phyloP scores from a whole-genome alignment of 2,329 filamentous ascomycete species.

The Aspergillus brasiliensis region DNA sequence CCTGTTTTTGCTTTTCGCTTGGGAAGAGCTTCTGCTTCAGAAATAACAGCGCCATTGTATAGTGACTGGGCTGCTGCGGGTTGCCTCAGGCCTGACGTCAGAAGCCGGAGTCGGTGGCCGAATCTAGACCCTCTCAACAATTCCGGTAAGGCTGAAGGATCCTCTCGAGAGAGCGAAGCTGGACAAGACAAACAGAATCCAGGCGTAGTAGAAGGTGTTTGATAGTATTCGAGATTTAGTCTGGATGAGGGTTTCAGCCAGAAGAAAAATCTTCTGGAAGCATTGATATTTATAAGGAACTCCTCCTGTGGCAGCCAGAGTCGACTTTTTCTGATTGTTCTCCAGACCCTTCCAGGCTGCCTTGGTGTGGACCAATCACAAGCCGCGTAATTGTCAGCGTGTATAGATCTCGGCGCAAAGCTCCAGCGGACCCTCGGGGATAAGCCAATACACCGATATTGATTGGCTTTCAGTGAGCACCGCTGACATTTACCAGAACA shows the following conservation, averaged over 20 bases:
- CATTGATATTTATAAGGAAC: slow-evolving; percentile 5
- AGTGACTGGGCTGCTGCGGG: not conserved
- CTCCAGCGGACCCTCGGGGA: not conserved
- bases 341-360: slow-evolving; percentile 6
- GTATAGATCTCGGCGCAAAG: not conserved
- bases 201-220: not conserved
- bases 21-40: slow-evolving; percentile 42
- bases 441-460: slow-evolving; percentile 6
- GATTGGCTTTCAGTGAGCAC: not conserved
- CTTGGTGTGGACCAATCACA: not conserved
- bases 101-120: not conserved
- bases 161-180: not conserved
- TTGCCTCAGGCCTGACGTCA: slow-evolving; percentile 9
- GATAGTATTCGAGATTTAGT: not conserved
- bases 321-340: slow-evolving; percentile 1
- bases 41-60: slow-evolving; percentile 41
- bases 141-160: slow-evolving; percentile 6
- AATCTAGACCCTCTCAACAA: slow-evolving; percentile 7
- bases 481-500: not conserved
- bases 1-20: slow-evolving; percentile 18
- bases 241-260: not conserved
- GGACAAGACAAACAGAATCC: not conserved
- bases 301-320: not conserved
- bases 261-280: not conserved
- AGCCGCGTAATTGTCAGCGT: not conserved